These are phyloP conservation scores for Hypoxylon lenormandii DNA, from an alignment of 495 filamentous ascomycete genomes.

Conservation along the genomic window DNA sequence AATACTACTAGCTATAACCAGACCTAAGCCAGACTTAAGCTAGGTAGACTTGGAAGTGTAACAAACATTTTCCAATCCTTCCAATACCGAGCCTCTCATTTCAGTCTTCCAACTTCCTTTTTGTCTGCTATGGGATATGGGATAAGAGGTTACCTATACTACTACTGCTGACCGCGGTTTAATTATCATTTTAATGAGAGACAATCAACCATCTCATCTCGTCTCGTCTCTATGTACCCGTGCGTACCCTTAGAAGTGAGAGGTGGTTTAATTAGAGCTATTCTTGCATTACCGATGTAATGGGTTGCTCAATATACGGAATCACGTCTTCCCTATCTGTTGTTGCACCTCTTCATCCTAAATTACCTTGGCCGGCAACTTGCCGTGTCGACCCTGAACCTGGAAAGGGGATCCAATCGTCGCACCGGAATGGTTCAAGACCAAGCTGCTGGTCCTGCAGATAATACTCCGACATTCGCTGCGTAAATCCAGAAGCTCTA, in stretches of 20 bases:
- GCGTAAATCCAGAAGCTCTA: constrained; percentile 46
- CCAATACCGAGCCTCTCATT: constrained; percentile 1
- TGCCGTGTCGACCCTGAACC: constrained; percentile 38
- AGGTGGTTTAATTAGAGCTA: too few relatives aligned
- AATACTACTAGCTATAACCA: neutral
- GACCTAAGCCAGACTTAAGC: neutral
- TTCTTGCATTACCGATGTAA: too few relatives aligned
- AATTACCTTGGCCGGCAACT: constrained; percentile 39
- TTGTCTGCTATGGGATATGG: neutral
- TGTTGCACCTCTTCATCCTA: constrained; percentile 30
- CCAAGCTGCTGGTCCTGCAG: constrained; percentile 46
- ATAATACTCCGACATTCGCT: constrained; percentile 51
- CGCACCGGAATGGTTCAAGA: constrained; percentile 38
- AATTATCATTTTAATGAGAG: constrained; percentile 22
- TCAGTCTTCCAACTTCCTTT: neutral
- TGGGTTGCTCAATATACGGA: neutral
- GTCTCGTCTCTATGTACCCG: too few relatives aligned
- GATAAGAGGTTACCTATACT: neutral
- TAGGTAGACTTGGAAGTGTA: too few relatives aligned
- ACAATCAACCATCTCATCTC: constrained; percentile 29
- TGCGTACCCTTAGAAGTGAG: too few relatives aligned
- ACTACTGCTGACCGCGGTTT: constrained; percentile 24
- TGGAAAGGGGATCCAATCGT: constrained; percentile 42
- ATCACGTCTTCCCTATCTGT: constrained; percentile 38
- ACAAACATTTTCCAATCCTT: constrained; percentile 3